Percentiles rank a stretch among this genome's conserved stretches.
Conservation (phyloP, 1,284 basidiomycete species). For the Rugiboletus extremiorientalis region DNA sequence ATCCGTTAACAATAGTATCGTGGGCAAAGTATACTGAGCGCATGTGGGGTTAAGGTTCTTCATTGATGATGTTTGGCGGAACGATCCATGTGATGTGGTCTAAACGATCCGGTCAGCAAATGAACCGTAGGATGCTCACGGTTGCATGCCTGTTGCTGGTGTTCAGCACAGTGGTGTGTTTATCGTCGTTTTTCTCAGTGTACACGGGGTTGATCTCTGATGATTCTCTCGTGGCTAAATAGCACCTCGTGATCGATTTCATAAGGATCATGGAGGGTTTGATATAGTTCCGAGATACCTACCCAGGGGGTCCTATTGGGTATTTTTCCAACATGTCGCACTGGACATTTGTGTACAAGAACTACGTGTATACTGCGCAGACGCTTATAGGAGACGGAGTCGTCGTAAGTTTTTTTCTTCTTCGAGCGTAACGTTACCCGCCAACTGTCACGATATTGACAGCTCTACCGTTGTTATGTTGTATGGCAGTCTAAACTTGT, state of each 20-base stretch:
- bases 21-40: not conserved
- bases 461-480: conserved; percentile 13
- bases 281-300: not conserved
- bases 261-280: not conserved
- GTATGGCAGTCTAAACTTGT: conserved; percentile 9
- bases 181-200: not conserved
- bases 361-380: conserved; percentile 25
- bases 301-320: not conserved
- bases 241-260: conserved; percentile 16
- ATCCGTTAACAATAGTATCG: not conserved
- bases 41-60: conserved; percentile 1
- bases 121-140: not conserved
- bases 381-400: conserved; percentile 33
- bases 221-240: too few species aligned
- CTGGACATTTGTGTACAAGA: conserved; percentile 25
- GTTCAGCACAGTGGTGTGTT: conserved; percentile 7
- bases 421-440: too few species aligned
- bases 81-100: not conserved
- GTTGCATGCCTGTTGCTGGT: conserved; percentile 1
- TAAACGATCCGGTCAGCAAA: not conserved
- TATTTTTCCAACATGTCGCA: conserved; percentile 23
- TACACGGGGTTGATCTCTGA: not conserved
- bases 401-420: conserved; percentile 8
- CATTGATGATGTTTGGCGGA: conserved; percentile 3
- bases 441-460: too few species aligned